These are phyloP conservation scores for Lepidopterella palustris DNA, from an alignment of 495 filamentous ascomycete species.

Conservation along the genomic window DNA sequence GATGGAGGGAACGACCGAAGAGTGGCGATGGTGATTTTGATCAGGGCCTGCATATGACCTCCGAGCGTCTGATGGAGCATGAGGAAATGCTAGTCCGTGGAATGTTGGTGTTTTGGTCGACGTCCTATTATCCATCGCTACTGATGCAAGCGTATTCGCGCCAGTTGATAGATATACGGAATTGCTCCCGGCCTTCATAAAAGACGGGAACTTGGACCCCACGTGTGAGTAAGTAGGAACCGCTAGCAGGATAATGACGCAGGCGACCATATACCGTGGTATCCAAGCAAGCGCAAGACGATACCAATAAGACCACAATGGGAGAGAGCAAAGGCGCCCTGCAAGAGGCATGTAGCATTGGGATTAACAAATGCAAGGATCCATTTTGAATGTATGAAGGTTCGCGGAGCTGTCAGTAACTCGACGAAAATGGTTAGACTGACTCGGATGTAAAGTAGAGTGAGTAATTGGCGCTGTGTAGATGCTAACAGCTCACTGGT, in stretches of 20 bases:
- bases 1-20: background rate
- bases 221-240: conserved; percentile 63
- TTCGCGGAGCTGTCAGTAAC: background rate
- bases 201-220: conserved; percentile 39
- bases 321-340: conserved; percentile 61
- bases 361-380: conserved; percentile 51
- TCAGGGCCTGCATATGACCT: background rate
- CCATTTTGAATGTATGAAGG: background rate
- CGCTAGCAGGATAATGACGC: conserved; percentile 55
- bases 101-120: background rate
- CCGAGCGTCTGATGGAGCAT: too few species aligned
- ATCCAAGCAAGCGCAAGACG: conserved; percentile 61
- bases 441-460: background rate
- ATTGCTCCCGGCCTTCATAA: background rate
- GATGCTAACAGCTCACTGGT: background rate
- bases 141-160: background rate
- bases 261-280: conserved; percentile 63
- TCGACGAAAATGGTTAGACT: background rate
- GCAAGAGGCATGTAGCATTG: conserved; percentile 47
- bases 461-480: background rate
- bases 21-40: background rate
- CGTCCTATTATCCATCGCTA: background rate
- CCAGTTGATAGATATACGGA: background rate
- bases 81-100: background rate
- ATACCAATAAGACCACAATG: conserved; percentile 54